These are phyloP conservation scores for Fusarium odoratissimum DNA, from an alignment of 2,329 filamentous ascomycete species.

Conservation along the genomic window DNA sequence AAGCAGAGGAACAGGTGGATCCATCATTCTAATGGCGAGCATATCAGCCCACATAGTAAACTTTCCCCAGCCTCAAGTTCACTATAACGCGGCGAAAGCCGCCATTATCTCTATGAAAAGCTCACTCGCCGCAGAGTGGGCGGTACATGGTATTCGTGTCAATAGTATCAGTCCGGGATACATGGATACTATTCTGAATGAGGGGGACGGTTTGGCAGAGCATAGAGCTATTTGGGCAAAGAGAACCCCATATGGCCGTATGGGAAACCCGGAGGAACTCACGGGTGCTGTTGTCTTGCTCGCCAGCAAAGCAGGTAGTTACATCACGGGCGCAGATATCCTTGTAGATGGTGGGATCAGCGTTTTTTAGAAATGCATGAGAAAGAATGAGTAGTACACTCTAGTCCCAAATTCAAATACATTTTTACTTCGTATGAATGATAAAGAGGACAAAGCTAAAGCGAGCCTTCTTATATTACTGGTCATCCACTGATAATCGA, in stretches of 20 bases:
- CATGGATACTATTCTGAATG: conserved; percentile 21
- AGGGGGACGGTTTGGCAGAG: conserved; percentile 14
- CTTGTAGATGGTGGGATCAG: conserved; percentile 21
- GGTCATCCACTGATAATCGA: background rate
- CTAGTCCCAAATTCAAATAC: accelerated
- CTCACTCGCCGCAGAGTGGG: conserved; percentile 17
- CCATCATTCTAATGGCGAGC: conserved; percentile 74
- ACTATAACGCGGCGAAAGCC: conserved; percentile 69
- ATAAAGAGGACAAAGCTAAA: accelerated
- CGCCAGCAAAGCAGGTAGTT: conserved; percentile 21
- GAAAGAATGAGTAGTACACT: background rate
- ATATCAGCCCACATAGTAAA: conserved; percentile 77
- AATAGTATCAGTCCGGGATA: conserved; percentile 25
- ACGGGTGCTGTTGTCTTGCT: conserved; percentile 10
- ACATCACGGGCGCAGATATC: conserved; percentile 17
- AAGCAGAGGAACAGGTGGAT: conserved; percentile 62
- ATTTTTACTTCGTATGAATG: background rate
- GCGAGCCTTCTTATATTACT: too few species aligned
- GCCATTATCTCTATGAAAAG: conserved; percentile 17
- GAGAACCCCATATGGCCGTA: conserved; percentile 11
- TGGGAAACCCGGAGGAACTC: conserved; percentile 17
- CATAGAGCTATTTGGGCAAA: conserved; percentile 13
- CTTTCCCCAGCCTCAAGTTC: conserved; percentile 76
- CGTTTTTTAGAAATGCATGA: background rate
- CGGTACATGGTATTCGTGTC: conserved; percentile 3